A percentile compares a stretch with the other conserved stretches of the same genome.
Evolutionary conservation across 306 rosid genomes (phyloP).

Genomic region (Medicago ruthenica): DNA sequence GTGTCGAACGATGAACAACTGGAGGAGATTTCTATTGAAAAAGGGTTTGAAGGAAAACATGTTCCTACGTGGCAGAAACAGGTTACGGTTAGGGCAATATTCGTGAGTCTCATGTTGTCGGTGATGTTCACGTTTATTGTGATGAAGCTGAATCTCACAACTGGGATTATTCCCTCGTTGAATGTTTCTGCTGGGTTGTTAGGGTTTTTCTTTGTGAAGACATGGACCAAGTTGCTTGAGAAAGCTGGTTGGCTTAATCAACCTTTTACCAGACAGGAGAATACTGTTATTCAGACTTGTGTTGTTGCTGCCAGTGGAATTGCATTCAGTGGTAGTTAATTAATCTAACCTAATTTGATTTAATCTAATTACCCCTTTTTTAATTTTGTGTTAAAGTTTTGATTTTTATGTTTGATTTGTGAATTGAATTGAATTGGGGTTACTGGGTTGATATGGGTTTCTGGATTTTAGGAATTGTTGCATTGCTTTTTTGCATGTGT

Average conservation of each 20-base stretch:
- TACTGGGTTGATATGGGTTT: background rate
- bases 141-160: conserved; percentile 57
- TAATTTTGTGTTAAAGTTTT: background rate
- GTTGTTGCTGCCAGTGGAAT: conserved; percentile 56
- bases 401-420: background rate
- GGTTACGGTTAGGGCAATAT: conserved; percentile 42
- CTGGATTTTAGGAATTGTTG: background rate
- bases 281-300: conserved; percentile 58
- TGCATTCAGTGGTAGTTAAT: conserved; percentile 60
- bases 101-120: conserved; percentile 44
- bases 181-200: conserved; percentile 56
- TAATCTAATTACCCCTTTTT: background rate
- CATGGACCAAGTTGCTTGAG: conserved; percentile 43
- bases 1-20: background rate
- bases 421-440: background rate
- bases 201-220: conserved; percentile 57
- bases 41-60: conserved; percentile 34
- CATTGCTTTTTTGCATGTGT: background rate
- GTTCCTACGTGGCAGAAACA: conserved; percentile 54
- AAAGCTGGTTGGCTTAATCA: conserved; percentile 40
- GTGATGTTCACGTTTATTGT: conserved; percentile 56
- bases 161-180: conserved; percentile 53
- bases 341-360: background rate
- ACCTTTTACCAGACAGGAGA: conserved; percentile 57
- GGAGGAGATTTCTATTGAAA: conserved; percentile 35